These are phyloP conservation scores for Typha latifolia DNA, from an alignment of 176 grass and related monocot genomes.

Conservation along the genomic window DNA sequence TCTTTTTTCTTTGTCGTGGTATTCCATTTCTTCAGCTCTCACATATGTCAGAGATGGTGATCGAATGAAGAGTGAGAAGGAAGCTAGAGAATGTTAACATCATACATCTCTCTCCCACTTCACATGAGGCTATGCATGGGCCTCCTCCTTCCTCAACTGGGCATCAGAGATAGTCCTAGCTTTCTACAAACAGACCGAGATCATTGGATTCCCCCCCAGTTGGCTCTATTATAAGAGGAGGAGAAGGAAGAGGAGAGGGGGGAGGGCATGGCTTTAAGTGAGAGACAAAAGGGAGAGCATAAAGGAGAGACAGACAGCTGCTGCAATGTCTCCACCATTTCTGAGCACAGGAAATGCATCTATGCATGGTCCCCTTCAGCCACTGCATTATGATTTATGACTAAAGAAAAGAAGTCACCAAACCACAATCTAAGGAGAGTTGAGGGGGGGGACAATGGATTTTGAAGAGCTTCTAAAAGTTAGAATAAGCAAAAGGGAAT, in stretches of 20 bases:
- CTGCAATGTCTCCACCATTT: conserved; percentile 1
- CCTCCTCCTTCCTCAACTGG: not conserved
- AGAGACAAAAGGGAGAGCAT: not conserved
- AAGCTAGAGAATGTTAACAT: too few species aligned
- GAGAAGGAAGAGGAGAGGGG: too few species aligned
- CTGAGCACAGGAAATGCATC: not conserved
- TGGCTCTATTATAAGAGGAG: not conserved
- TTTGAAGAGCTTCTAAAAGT: not conserved
- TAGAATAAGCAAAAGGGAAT: too few species aligned
- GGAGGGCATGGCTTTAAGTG: not conserved
- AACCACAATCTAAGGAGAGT: not conserved
- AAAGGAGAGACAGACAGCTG: not conserved
- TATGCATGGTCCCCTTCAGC: not conserved
- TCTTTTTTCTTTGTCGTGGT: too few species aligned
- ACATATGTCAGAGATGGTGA: too few species aligned
- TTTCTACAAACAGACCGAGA: not conserved
- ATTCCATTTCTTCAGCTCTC: too few species aligned
- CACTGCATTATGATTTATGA: not conserved
- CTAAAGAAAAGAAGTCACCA: not conserved
- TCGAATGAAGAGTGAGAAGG: too few species aligned
- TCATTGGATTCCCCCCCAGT: not conserved
- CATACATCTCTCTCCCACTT: too few species aligned
- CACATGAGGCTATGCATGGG: not conserved
- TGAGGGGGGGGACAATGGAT: not conserved
- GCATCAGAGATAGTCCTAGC: not conserved